Evolutionary conservation across 2,329 filamentous ascomycete genomes (phyloP), one percentile per base, ranked within the genome.

Genomic region (Trichoderma sp.): DNA sequence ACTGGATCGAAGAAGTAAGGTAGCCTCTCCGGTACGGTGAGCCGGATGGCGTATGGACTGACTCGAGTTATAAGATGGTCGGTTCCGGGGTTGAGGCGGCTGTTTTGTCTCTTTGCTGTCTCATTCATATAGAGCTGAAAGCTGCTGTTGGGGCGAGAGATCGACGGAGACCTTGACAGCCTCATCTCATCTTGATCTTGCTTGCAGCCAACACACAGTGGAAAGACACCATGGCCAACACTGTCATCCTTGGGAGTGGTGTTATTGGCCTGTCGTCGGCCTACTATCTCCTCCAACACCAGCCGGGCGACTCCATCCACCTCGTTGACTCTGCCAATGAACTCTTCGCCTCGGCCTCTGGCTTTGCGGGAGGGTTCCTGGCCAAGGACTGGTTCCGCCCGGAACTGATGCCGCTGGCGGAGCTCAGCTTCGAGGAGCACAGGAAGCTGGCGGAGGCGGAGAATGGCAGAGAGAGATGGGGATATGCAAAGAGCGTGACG

Each of bases 271-370:
- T 90, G 41, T 91, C 91, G 1, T 93, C 91, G 12, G 92, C 92
- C n/a, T 94, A 92, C 83, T 94, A 93, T 81, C 88, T 95, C 38
- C 90, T 91, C 7, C 83, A 84, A 72, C 85, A 85, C 77, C 85
- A 87, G 77, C 82, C 85, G 0, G 82, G 82, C 0, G 83, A 82
- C 7, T 83, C 81, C 24, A 85, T 89, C 71, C 86, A 88, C 77
- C 82, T 89, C 8, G 84, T 89, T 45, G 88, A 89, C 71, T 80
- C 85, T 0, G 85, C 86, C 0, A 81, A 84, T 1, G 82, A 90
- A 77, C 87, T 95, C 38, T 94, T 95, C 83, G 88, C 90, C 12
- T 94, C 92, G 35, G 93, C 94, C 0, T 95, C 93, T 2, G 93
- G 94, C 1, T 91, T 90, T 78, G 93, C 93, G 0, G 94, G 89